A percentile compares a stretch with the other conserved stretches of the same genome.
phyloP scores from a whole-genome alignment of 257 asterid species.

The Striga asiatica region DNA sequence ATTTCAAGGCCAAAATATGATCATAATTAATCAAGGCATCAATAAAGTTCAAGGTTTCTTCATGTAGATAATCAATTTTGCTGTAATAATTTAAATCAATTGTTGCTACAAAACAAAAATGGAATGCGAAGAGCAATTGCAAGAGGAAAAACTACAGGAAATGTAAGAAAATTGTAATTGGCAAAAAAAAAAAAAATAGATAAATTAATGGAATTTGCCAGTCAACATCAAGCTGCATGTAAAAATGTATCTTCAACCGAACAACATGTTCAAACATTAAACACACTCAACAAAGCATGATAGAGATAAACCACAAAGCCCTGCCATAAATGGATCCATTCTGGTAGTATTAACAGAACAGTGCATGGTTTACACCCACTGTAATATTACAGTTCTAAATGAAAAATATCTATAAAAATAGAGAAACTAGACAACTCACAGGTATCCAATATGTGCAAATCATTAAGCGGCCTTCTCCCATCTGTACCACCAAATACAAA shows the following conservation, averaged over 20 bases:
- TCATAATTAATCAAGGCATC: neutral
- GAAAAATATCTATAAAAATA: conserved; percentile 4
- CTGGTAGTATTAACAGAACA: too few species aligned
- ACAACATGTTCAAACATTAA: neutral
- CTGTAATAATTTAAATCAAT: neutral
- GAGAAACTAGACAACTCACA: conserved; percentile 37
- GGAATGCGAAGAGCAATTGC: conserved; percentile 2
- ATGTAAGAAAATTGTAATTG: too few species aligned
- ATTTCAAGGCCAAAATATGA: conserved; percentile 5
- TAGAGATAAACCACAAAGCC: neutral
- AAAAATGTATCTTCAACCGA: neutral
- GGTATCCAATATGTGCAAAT: conserved; percentile 69
- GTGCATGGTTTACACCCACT: neutral
- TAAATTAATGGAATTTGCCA: too few species aligned
- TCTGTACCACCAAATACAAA: conserved; percentile 92
- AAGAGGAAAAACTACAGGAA: neutral
- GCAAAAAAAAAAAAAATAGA: too few species aligned
- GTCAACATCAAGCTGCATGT: too few species aligned
- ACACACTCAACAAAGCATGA: neutral
- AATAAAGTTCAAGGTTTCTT: neutral
- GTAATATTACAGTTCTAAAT: conserved; percentile 1
- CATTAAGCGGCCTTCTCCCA: conserved; percentile 73
- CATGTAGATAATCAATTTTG: neutral
- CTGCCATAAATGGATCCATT: neutral
- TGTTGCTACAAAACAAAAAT: too few species aligned